Evolutionary conservation across 2,329 filamentous ascomycete genomes (phyloP).

Genomic region (Zymoseptoria tritici): DNA sequence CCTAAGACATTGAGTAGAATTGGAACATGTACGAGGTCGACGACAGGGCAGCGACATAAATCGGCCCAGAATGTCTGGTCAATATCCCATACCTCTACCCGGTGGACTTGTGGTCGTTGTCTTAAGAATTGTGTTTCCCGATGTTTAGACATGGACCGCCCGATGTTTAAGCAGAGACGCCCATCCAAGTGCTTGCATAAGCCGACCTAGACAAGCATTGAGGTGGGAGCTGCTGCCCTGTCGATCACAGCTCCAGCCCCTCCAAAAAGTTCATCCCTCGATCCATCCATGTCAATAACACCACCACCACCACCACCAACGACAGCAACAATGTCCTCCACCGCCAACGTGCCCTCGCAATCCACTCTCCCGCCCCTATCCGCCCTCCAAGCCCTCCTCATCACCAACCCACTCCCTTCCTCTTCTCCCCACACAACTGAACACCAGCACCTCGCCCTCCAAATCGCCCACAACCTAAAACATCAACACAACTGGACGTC

Average conservation of each 20-base stretch:
- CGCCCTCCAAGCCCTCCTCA: conserved; percentile 14
- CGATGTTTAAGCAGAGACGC: too few relatives aligned
- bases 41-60: too few relatives aligned
- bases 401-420: conserved; percentile 3
- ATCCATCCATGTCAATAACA: neutral
- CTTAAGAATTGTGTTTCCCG: too few relatives aligned
- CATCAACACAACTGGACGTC: conserved; percentile 69
- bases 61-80: too few relatives aligned
- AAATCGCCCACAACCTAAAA: conserved; percentile 63
- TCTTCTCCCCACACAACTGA: conserved; percentile 12
- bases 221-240: neutral
- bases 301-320: neutral
- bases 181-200: too few relatives aligned
- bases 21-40: too few relatives aligned
- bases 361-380: conserved; percentile 8
- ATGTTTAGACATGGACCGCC: too few relatives aligned
- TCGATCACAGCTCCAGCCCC: neutral
- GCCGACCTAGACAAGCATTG: too few relatives aligned
- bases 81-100: too few relatives aligned
- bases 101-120: too few relatives aligned
- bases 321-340: neutral
- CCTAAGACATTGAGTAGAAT: too few relatives aligned
- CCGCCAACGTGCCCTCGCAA: neutral
- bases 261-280: neutral
- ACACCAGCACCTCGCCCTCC: conserved; percentile 46